These are phyloP conservation scores for Anastatica hierochuntica DNA, from an alignment of 345 rosid species.

Conservation along the genomic window DNA sequence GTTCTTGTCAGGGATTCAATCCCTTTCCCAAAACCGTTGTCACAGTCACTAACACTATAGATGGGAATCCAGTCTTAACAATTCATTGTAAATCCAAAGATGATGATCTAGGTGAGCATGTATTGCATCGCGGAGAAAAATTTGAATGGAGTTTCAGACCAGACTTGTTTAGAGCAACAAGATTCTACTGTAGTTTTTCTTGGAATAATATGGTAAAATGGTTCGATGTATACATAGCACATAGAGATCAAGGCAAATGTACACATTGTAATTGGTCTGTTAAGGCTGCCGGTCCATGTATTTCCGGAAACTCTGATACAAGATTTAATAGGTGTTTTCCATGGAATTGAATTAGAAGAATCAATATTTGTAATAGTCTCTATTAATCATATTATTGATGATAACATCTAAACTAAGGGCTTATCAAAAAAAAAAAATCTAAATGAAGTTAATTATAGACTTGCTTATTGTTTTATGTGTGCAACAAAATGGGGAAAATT, in stretches of 20 bases:
- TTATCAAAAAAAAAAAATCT: too few species aligned
- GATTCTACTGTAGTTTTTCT: neutral
- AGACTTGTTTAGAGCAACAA: neutral
- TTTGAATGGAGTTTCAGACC: conserved; percentile 15
- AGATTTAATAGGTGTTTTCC: neutral
- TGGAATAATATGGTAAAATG: neutral
- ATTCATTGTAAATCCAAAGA: too few species aligned
- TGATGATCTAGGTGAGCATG: conserved; percentile 9
- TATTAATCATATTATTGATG: too few species aligned
- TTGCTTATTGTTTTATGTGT: too few species aligned
- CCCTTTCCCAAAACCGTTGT: neutral
- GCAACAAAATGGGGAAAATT: too few species aligned
- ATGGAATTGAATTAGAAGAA: too few species aligned
- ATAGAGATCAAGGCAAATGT: neutral
- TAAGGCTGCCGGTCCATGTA: neutral
- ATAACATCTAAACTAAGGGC: too few species aligned
- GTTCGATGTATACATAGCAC: neutral
- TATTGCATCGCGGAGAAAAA: neutral
- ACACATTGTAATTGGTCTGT: neutral
- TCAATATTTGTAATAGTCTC: too few species aligned
- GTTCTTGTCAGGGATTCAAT: neutral
- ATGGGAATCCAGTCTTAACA: neutral
- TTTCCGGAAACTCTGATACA: neutral
- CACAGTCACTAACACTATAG: conserved; percentile 6
- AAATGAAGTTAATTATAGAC: too few species aligned